phyloP scores from a whole-genome alignment of 164 flowering plant genomes.

The Chloranthus sessilifolius region DNA sequence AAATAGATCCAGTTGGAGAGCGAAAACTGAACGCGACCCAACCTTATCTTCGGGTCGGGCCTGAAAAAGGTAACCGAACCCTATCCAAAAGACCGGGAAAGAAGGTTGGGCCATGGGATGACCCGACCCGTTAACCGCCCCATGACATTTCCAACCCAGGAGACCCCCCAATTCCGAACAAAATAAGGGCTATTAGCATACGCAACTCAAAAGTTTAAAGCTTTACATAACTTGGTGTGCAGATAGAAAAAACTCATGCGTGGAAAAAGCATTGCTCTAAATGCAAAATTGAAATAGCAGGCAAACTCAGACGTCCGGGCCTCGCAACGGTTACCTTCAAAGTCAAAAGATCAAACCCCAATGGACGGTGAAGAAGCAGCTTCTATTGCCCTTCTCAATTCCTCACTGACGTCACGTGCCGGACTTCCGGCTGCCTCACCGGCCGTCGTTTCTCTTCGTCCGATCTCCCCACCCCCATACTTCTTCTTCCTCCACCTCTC shows the following conservation, averaged over 20 bases:
- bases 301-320: too few species aligned
- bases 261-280: background rate
- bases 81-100: too few species aligned
- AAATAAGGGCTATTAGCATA: background rate
- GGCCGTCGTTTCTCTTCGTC: slow-evolving; percentile 25
- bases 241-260: background rate
- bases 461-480: slow-evolving; percentile 29
- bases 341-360: slow-evolving; percentile 2
- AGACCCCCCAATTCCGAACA: too few species aligned
- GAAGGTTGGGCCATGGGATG: too few species aligned
- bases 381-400: slow-evolving; percentile 71
- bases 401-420: slow-evolving; percentile 46
- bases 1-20: too few species aligned
- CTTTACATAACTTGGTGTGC: background rate
- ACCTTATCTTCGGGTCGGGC: too few species aligned
- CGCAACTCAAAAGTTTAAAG: background rate
- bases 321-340: too few species aligned
- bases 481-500: slow-evolving; percentile 49
- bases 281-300: background rate
- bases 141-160: too few species aligned
- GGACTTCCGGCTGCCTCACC: slow-evolving; percentile 8
- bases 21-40: too few species aligned
- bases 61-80: too few species aligned
- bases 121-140: too few species aligned
- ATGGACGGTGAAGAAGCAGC: slow-evolving; percentile 47